Evolutionary conservation across 1,284 basidiomycete species (phyloP).

Genomic region (Heimioporus retisporus): DNA sequence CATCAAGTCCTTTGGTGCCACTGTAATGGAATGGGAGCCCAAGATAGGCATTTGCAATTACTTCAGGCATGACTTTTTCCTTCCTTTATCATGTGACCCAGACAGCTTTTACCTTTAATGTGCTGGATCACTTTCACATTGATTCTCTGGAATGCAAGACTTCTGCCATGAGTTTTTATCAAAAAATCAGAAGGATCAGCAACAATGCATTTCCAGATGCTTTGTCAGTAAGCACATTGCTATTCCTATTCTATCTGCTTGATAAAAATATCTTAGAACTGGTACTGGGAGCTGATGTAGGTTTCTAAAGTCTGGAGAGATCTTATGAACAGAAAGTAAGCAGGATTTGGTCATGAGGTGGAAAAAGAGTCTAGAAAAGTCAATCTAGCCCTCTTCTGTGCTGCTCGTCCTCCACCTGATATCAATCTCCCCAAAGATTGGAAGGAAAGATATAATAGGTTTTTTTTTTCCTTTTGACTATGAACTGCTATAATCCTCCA

Average conservation of each 20-base stretch:
- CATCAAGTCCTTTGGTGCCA: too few species aligned
- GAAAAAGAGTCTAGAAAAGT: background rate
- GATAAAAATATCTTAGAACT: slow-evolving; percentile 10
- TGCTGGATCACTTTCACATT: slow-evolving; percentile 40
- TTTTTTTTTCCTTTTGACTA: background rate
- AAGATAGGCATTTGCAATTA: slow-evolving; percentile 24
- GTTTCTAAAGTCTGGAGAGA: slow-evolving; percentile 17
- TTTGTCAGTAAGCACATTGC: slow-evolving; percentile 24
- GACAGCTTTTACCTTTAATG: slow-evolving; percentile 42
- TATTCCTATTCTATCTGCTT: background rate
- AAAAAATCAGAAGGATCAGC: slow-evolving; percentile 32
- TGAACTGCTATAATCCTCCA: background rate
- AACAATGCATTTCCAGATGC: slow-evolving; percentile 34
- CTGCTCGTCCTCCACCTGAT: slow-evolving; percentile 21
- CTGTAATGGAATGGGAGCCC: slow-evolving; percentile 3
- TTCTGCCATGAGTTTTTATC: slow-evolving; percentile 39
- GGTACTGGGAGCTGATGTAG: slow-evolving; percentile 22
- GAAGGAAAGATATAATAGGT: background rate
- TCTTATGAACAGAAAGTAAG: slow-evolving; percentile 14
- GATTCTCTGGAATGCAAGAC: slow-evolving; percentile 40
- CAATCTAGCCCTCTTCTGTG: slow-evolving; percentile 17
- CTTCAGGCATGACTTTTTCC: slow-evolving; percentile 33
- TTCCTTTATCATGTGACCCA: slow-evolving; percentile 26
- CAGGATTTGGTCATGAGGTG: slow-evolving; percentile 14
- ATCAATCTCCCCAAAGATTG: slow-evolving; percentile 16